Conservation (phyloP, 805 yeast genomes). For the Zygoascus tannicola region DNA sequence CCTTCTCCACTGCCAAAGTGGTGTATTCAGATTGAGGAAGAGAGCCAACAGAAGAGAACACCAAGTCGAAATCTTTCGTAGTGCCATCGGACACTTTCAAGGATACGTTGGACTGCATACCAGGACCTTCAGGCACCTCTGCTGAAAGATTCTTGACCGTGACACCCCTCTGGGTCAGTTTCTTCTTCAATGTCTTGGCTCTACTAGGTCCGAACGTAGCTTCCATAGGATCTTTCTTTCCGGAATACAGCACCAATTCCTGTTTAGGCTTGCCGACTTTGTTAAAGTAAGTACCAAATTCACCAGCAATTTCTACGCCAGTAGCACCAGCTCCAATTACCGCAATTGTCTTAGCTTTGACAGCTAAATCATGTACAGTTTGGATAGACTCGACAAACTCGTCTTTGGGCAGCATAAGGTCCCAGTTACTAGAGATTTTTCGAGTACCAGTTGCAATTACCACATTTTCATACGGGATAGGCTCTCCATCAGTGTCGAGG, state of each 20-base stretch:
- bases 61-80: conserved; percentile 9
- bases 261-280: conserved; percentile 24
- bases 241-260: conserved; percentile 25
- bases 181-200: conserved; percentile 11
- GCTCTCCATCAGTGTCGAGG: background rate
- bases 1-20: conserved; percentile 9
- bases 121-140: conserved; percentile 3
- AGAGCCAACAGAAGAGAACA: conserved; percentile 13
- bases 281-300: conserved; percentile 31
- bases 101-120: conserved; percentile 4
- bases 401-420: conserved; percentile 8
- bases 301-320: conserved; percentile 44
- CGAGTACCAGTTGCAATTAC: conserved; percentile 18
- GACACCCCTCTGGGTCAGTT: conserved; percentile 16
- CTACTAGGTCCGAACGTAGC: conserved; percentile 7
- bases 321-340: conserved; percentile 46
- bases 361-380: conserved; percentile 22
- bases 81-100: conserved; percentile 13
- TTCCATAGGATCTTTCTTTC: conserved; percentile 11
- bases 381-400: conserved; percentile 6
- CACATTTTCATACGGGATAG: conserved; percentile 12
- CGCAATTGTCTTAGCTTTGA: conserved; percentile 31
- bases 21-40: conserved; percentile 15
- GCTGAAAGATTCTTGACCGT: conserved; percentile 11
- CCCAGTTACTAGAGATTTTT: conserved; percentile 9